Conservation (phyloP, 306 rosid genomes). For the Rosa persica region DNA sequence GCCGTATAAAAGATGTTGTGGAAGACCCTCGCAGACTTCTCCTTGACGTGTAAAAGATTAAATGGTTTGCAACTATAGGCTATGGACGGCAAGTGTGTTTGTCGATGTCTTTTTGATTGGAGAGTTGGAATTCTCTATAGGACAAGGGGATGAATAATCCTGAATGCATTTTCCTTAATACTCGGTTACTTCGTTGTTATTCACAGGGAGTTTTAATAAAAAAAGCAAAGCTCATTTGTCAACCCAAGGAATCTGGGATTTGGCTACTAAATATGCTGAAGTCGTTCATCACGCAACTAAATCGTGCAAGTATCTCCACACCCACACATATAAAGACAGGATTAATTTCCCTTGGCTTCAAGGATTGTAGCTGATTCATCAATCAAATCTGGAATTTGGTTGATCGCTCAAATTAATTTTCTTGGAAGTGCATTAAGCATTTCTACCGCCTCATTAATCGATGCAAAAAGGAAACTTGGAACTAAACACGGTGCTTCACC, state of each 20-base stretch:
- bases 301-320: no score
- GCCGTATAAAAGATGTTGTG: conserved; percentile 48
- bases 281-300: no score
- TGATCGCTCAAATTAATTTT: no score
- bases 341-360: not conserved
- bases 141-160: conserved; percentile 8
- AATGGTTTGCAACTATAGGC: conserved; percentile 9
- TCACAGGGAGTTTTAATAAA: conserved; percentile 1
- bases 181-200: not conserved
- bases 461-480: not conserved
- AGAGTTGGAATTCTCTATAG: conserved; percentile 18
- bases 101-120: not conserved
- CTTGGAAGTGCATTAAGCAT: not conserved
- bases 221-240: not conserved
- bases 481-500: not conserved
- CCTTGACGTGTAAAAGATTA: conserved; percentile 39
- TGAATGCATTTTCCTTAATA: not conserved
- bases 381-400: no score
- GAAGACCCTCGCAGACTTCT: conserved; percentile 61
- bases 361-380: not conserved
- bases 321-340: not conserved
- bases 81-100: conserved; percentile 7
- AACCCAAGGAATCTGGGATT: not conserved
- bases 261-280: not conserved
- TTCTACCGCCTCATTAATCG: not conserved